Base-by-base conservation (phyloP, 805 yeast genomes). In the Wickerhamiella brachini region DNA sequence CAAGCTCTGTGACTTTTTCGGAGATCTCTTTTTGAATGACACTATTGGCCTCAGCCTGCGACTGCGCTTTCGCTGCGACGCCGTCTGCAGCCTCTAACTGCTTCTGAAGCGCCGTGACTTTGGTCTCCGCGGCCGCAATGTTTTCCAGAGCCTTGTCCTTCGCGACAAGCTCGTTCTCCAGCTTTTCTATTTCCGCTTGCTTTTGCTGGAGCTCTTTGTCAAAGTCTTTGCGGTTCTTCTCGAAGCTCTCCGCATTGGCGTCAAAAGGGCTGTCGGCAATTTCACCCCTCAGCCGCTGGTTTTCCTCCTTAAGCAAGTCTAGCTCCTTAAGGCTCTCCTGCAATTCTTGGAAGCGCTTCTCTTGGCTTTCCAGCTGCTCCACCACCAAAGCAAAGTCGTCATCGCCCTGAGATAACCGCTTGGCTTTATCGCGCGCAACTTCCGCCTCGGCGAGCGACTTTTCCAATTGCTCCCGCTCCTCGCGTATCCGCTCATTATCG, bases 241-340 rank as follows among this genome's bases (percentile, higher is more conserved):
- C 42, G 5, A 38, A 15, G 20, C 4, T 21, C 15, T 37, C 41
- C 6, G 31, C 10, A 7, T 26, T 26, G 31, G 31, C 31, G 31
- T 26, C 31, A n/a, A n/a, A n/a, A n/a, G n/a, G n/a, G 26, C 26
- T 24, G 26, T 24, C 26, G 26, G 8, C 38, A 5, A 12, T 5
- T 15, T 7, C n/a, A 9, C 5, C 38, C 38, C 20, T 7, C 41
- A 37, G 9, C 20, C 9, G 20, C 41, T 37, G 41, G 20, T 37
- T 37, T 9, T 37, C 41, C 29, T 52, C 54, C n/a, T 59, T 55
- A 15, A 65, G 63, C 34, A 59, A 58, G 22, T 63, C 62, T 37
- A 65, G 56, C 38, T 65, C 65, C 37, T 52, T 44, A 31, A 56
- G 53, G 29, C 53, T 49, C 17, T 51, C 49, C 26, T 59, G 56